These are phyloP conservation scores for Wickerhamiella alocasiicola DNA, from an alignment of 805 yeast species.

Conservation along the genomic window DNA sequence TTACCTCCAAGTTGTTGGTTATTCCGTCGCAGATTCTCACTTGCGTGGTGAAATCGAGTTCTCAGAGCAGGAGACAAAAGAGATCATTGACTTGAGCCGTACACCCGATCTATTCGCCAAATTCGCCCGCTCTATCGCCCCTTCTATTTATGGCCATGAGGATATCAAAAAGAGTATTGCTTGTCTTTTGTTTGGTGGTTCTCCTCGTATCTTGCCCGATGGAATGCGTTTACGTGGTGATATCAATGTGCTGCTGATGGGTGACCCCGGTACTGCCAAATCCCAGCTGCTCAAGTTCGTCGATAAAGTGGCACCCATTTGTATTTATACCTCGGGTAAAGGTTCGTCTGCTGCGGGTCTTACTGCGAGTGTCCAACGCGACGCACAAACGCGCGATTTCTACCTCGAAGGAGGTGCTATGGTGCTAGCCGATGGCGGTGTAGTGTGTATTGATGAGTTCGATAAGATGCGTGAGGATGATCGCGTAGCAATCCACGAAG, in stretches of 20 bases:
- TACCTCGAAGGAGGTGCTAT: conserved; percentile 98
- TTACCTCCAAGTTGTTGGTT: conserved; percentile 74
- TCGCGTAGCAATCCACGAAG: conserved; percentile 97
- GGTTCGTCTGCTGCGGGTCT: conserved; percentile 99
- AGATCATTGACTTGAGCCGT: conserved; percentile 67
- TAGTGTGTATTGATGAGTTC: conserved; percentile 97
- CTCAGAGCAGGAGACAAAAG: conserved; percentile 89
- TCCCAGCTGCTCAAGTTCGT: conserved; percentile 92
- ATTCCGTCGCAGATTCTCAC: conserved; percentile 64
- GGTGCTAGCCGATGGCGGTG: conserved; percentile 99
- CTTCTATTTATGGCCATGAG: conserved; percentile 85
- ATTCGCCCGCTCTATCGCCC: conserved; percentile 85
- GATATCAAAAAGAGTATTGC: conserved; percentile 92
- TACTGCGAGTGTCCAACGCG: conserved; percentile 95
- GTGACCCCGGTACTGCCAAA: conserved; percentile 99
- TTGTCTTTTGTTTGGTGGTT: conserved; percentile 87
- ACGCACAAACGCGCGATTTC: conserved; percentile 72
- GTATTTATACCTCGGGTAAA: conserved; percentile 95
- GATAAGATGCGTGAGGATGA: conserved; percentile 99
- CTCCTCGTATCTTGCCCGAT: conserved; percentile 83
- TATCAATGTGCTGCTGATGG: conserved; percentile 79
- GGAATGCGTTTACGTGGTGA: conserved; percentile 97
- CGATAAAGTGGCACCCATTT: conserved; percentile 86
- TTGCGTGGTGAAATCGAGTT: conserved; percentile 51
- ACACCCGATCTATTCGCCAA: conserved; percentile 74